Evolutionary conservation across 768 basidiomycete species (phyloP).

Genomic region (Hygrophorus russula): DNA sequence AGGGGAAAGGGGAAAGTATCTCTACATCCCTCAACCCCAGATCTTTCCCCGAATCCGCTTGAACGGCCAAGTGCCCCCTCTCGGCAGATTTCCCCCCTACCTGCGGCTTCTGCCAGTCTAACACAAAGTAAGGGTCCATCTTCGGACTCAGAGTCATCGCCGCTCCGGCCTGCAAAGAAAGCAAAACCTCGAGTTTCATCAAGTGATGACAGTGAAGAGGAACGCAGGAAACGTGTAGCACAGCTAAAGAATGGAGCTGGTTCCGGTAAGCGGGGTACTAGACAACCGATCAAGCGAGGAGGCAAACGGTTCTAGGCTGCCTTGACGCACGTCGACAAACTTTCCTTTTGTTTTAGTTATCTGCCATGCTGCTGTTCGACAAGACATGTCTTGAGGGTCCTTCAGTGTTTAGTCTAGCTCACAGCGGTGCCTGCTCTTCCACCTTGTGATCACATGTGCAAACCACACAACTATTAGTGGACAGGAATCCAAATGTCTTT

Average conservation of each 20-base stretch:
- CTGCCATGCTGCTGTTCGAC: no score
- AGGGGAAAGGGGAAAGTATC: constrained; percentile 9
- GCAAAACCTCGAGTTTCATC: constrained; percentile 26
- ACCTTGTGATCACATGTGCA: no score
- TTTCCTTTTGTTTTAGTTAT: no score
- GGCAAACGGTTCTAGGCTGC: constrained; percentile 53
- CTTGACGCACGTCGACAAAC: no score
- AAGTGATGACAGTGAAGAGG: constrained; percentile 50
- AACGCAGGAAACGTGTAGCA: constrained; percentile 30
- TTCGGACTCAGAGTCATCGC: constrained; percentile 43
- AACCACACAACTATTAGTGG: not conserved
- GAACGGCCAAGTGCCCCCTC: constrained; percentile 3
- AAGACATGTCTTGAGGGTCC: not conserved
- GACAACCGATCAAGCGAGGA: constrained; percentile 68
- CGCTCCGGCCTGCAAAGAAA: constrained; percentile 41
- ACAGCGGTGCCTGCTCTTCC: not conserved
- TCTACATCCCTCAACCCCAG: constrained; percentile 12
- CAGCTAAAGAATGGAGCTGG: constrained; percentile 28
- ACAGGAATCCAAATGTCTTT: not conserved
- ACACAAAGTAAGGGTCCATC: constrained; percentile 16
- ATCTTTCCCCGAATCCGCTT: constrained; percentile 4
- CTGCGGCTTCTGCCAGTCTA: constrained; percentile 11
- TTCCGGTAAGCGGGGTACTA: constrained; percentile 36
- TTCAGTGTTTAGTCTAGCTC: not conserved
- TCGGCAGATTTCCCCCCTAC: constrained; percentile 3